Conservation (phyloP, 2,329 filamentous ascomycete species). For the Diaporthe sp. region DNA sequence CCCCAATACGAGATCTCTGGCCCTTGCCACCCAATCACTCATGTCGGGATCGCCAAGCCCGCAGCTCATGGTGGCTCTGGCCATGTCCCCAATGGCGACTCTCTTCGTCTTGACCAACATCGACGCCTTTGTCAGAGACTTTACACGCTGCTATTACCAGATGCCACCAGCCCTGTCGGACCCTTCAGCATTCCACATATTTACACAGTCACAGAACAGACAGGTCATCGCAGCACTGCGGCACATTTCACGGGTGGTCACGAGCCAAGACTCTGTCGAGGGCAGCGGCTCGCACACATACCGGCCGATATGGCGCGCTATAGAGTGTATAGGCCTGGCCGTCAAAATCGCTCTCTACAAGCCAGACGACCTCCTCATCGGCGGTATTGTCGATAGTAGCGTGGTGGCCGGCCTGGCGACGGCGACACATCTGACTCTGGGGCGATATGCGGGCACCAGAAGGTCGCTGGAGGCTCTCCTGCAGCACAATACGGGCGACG, state of each 20-base stretch:
- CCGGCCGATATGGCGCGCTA: slow-evolving; percentile 45
- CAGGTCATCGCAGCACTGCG: slow-evolving; percentile 45
- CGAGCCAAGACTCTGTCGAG: slow-evolving; percentile 17
- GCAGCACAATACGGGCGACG: slow-evolving; percentile 44
- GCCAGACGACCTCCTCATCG: slow-evolving; percentile 50
- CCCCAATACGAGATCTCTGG: slow-evolving; percentile 45
- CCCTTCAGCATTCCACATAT: slow-evolving; percentile 49
- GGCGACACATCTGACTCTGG: slow-evolving; percentile 47
- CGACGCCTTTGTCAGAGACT: slow-evolving; percentile 47
- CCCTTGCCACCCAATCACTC: slow-evolving; percentile 48
- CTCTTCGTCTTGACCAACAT: slow-evolving; percentile 47
- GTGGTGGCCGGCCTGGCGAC: slow-evolving; percentile 49
- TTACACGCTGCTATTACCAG: slow-evolving; percentile 52
- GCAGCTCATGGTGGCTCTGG: slow-evolving; percentile 43
- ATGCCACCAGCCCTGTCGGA: slow-evolving; percentile 48
- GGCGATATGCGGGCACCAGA: slow-evolving; percentile 44
- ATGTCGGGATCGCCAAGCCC: slow-evolving; percentile 47
- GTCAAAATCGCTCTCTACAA: slow-evolving; percentile 48
- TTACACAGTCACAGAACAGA: slow-evolving; percentile 49
- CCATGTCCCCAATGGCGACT: slow-evolving; percentile 45
- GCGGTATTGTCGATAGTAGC: slow-evolving; percentile 50
- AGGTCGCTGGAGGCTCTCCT: slow-evolving; percentile 45
- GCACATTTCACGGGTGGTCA: slow-evolving; percentile 42
- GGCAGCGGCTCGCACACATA: slow-evolving; percentile 29
- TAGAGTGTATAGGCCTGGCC: slow-evolving; percentile 45